These are phyloP conservation scores for Pestalotiopsis sp. DNA, from an alignment of 2,329 filamentous ascomycete species.

Conservation along the genomic window DNA sequence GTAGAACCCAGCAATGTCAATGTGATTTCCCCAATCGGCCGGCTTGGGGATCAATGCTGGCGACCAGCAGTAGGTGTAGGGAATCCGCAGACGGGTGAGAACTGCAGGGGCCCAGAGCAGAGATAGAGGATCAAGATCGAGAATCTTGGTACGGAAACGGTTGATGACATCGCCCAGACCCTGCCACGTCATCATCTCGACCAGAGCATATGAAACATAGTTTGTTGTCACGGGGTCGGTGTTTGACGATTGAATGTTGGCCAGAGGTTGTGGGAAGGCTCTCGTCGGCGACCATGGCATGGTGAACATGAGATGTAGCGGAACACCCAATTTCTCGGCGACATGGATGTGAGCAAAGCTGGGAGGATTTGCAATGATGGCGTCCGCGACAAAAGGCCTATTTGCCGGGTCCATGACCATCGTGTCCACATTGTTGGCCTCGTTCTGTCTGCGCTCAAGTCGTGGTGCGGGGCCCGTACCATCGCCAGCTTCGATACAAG, in stretches of 20 bases:
- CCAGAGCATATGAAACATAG: constrained; percentile 79
- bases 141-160: constrained; percentile 72
- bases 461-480: constrained; percentile 49
- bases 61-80: constrained; percentile 88
- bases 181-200: constrained; percentile 94
- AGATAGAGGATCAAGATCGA: constrained; percentile 74
- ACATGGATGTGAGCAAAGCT: constrained; percentile 69
- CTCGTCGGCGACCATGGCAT: constrained; percentile 92
- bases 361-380: constrained; percentile 59
- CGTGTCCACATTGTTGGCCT: constrained; percentile 15
- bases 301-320: constrained; percentile 77
- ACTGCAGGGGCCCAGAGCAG: constrained; percentile 83
- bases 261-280: constrained; percentile 83
- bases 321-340: constrained; percentile 66
- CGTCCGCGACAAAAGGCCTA: constrained; percentile 34
- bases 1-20: constrained; percentile 56
- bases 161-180: constrained; percentile 91
- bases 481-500: constrained; percentile 72
- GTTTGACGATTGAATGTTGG: constrained; percentile 71
- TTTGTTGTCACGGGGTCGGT: constrained; percentile 71
- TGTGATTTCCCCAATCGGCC: constrained; percentile 55
- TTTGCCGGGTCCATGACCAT: constrained; percentile 21
- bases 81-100: constrained; percentile 73
- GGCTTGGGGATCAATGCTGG: constrained; percentile 53
- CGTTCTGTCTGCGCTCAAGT: constrained; percentile 35